Base-by-base conservation (phyloP, 1,284 basidiomycete genomes). In the Takashimella tepidaria region DNA sequence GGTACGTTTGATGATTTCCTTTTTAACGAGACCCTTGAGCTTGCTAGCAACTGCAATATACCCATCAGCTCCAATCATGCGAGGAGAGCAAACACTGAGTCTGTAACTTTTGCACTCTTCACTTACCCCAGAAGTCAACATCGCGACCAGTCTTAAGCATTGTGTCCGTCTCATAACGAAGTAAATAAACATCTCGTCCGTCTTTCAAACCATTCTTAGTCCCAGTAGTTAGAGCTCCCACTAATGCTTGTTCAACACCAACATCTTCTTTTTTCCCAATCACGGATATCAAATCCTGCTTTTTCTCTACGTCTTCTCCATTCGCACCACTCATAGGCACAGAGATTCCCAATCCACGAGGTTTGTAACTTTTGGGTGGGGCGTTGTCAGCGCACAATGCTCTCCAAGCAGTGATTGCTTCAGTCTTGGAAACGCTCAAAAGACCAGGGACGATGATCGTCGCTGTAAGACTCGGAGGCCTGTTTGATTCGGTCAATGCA, bases 1-100 rank as follows among this genome's bases (percentile, higher is more conserved):
- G 42, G 42, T 82, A n/a, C 76, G 72, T 61, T 82, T 81, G 64
- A 83, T 72, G 53, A 82, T 71, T 58, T 82, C 77, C 20, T 66
- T 69, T 40, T 74, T 75, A 21, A 76, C 69, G 53, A 76, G 70
- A 2, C 64, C 64, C 47, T 77, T 72, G n/a, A 78, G 54, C 64
- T 76, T 72, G 43, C 53, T 58, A 27, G 61, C 59, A 12, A 69
- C 66, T 61, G 47, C 21, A 42, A 24, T n/a, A n/a, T n/a, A n/a
- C n/a, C n/a, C n/a, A n/a, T n/a, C n/a, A n/a, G n/a, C n/a, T n/a
- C 20, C 42, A 31, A 26, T 20, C 23, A 23, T 20, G 24, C 5
- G 19, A 26, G 3, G 21, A 49, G 4, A 3, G 12, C 37, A 12
- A 46, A 19, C 12, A 8, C 12, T 43, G 13, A 20, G 4, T 50